A percentile compares a stretch with the other conserved stretches of the same genome.
Conservation (phyloP, 148 eudicot genomes). For the Silene conica region DNA sequence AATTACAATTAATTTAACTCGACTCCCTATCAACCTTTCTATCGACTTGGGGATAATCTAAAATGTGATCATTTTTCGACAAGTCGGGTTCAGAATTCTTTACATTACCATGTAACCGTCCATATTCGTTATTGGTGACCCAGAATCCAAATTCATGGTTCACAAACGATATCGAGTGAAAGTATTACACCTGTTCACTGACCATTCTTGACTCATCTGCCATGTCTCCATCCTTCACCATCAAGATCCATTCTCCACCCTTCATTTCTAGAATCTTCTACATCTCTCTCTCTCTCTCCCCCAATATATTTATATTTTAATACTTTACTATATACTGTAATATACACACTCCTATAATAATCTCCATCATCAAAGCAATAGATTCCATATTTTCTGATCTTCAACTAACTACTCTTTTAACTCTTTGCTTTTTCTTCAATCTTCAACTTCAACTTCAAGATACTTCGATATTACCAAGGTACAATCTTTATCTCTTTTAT, state of each 20-base stretch:
- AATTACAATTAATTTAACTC: no score
- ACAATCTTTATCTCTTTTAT: not conserved
- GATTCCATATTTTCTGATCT: constrained; percentile 13
- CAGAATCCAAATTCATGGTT: no score
- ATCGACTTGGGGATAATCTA: no score
- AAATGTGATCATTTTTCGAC: no score
- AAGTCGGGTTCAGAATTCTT: no score
- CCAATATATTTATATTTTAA: no score
- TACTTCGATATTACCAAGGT: constrained; percentile 19
- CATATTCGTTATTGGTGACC: no score
- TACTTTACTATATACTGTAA: no score
- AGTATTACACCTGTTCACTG: not conserved
- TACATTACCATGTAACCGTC: no score
- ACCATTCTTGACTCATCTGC: constrained; percentile 5
- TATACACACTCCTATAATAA: no score
- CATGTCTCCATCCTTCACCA: not conserved
- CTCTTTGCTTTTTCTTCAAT: not conserved
- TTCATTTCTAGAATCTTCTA: constrained; percentile 12
- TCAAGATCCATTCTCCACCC: not conserved
- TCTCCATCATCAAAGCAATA: not conserved
- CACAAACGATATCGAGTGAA: no score
- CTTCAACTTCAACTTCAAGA: constrained; percentile 1
- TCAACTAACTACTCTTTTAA: not conserved
- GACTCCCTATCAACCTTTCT: no score
- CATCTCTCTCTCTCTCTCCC: constrained; percentile 4